These are phyloP conservation scores for Phytophthora pinifolia DNA, from an alignment of 352 stramenopile genomes.

Conservation along the genomic window DNA sequence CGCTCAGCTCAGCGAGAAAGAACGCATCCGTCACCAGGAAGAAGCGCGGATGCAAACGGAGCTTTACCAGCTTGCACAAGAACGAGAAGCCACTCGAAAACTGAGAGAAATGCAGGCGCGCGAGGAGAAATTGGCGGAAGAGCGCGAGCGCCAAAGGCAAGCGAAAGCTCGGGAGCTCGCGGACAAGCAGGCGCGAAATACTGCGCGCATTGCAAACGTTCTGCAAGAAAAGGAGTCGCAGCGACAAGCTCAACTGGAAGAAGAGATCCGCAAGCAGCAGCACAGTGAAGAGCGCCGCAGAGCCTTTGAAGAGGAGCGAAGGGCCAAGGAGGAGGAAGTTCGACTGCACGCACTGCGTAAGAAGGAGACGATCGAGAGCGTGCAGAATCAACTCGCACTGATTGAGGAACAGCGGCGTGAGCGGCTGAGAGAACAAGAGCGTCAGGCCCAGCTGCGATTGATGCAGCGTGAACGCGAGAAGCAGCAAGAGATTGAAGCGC, in stretches of 20 bases:
- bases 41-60: conserved; percentile 55
- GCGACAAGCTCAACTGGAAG: conserved; percentile 43
- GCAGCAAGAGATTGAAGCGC: conserved; percentile 44
- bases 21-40: conserved; percentile 56
- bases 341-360: conserved; percentile 47
- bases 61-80: conserved; percentile 41
- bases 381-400: conserved; percentile 57
- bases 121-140: conserved; percentile 44
- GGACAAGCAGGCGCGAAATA: conserved; percentile 69
- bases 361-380: conserved; percentile 61
- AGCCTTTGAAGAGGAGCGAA: conserved; percentile 48
- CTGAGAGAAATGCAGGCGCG: conserved; percentile 47
- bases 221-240: conserved; percentile 62
- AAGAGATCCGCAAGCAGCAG: conserved; percentile 59
- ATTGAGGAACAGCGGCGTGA: conserved; percentile 58
- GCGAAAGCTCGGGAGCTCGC: conserved; percentile 44
- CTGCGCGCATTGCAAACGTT: conserved; percentile 61
- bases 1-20: conserved; percentile 47
- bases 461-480: conserved; percentile 51
- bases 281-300: conserved; percentile 58
- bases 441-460: conserved; percentile 40
- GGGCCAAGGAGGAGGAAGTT: conserved; percentile 47
- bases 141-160: conserved; percentile 48
- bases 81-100: conserved; percentile 45
- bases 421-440: conserved; percentile 50